Conservation (phyloP, 2,329 filamentous ascomycete genomes). For the Stemphylium beticola region DNA sequence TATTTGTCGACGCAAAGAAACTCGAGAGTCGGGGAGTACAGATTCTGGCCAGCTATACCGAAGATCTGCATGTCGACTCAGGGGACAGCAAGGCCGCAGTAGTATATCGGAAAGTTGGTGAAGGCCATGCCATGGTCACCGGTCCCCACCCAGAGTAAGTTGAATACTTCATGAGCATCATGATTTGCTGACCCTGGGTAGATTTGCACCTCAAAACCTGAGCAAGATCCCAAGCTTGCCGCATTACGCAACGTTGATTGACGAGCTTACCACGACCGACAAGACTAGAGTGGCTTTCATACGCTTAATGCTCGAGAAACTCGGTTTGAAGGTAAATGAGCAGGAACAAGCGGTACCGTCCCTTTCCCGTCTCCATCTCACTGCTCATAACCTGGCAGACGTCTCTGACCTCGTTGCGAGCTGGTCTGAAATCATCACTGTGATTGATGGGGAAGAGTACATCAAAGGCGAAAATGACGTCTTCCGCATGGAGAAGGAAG, state of each 20-base stretch:
- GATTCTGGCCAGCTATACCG: constrained; percentile 79
- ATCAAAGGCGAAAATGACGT: constrained; percentile 83
- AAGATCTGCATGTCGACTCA: constrained; percentile 76
- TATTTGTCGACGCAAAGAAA: constrained; percentile 81
- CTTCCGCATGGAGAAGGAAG: constrained; percentile 76
- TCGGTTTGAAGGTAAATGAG: constrained; percentile 79
- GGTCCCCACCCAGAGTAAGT: constrained; percentile 91
- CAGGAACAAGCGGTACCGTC: constrained; percentile 74
- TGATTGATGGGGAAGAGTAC: constrained; percentile 70
- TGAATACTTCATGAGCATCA: background rate
- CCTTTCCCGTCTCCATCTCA: constrained; percentile 82
- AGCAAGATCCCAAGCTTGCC: constrained; percentile 69
- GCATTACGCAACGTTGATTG: constrained; percentile 73
- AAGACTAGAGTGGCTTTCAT: constrained; percentile 74
- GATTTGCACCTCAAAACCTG: constrained; percentile 83
- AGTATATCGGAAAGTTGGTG: constrained; percentile 81
- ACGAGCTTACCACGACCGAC: constrained; percentile 72
- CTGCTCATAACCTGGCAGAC: constrained; percentile 68
- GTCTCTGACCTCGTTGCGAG: constrained; percentile 71
- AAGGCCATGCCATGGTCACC: constrained; percentile 79
- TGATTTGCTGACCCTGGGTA: constrained; percentile 46
- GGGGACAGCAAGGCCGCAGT: constrained; percentile 78
- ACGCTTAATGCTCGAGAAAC: constrained; percentile 76
- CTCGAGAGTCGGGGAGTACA: constrained; percentile 71
- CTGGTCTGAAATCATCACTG: constrained; percentile 70